A percentile compares a stretch with the other conserved stretches of the same genome.
phyloP scores from a whole-genome alignment of 352 stramenopile species.

The Phytophthora megakarya region DNA sequence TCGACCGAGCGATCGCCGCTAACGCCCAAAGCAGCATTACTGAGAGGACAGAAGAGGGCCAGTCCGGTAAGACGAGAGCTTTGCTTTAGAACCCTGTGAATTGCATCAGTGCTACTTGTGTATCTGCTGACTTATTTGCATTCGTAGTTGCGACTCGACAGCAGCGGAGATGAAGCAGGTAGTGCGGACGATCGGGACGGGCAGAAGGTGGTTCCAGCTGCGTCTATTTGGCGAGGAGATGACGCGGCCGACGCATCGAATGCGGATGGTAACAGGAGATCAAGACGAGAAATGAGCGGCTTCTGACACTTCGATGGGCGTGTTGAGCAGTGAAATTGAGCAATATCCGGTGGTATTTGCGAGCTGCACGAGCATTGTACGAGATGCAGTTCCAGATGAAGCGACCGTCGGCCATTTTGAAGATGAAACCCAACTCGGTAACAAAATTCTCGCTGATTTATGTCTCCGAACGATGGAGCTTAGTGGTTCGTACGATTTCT shows the following conservation, averaged over 20 bases:
- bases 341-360: conserved; percentile 61
- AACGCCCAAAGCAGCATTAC: conserved; percentile 27
- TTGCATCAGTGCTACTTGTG: not conserved
- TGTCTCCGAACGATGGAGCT: not conserved
- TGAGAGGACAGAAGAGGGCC: conserved; percentile 33
- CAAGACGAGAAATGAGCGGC: not conserved
- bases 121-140: not conserved
- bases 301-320: not conserved
- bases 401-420: conserved; percentile 68
- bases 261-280: conserved; percentile 28
- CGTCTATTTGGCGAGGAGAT: conserved; percentile 27
- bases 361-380: conserved; percentile 65
- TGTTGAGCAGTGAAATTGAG: conserved; percentile 57
- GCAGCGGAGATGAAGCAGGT: conserved; percentile 20
- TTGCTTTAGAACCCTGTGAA: not conserved
- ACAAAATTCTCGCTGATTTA: no score
- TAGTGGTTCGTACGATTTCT: conserved; percentile 1
- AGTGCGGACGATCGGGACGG: conserved; percentile 26
- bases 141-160: conserved; percentile 30
- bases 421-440: conserved; percentile 72
- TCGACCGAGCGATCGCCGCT: conserved; percentile 28
- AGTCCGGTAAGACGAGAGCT: conserved; percentile 16
- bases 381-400: conserved; percentile 81
- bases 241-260: conserved; percentile 21
- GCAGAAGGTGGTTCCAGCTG: conserved; percentile 16